Conservation (phyloP, 257 asterid species). For the Apocynum venetum region DNA sequence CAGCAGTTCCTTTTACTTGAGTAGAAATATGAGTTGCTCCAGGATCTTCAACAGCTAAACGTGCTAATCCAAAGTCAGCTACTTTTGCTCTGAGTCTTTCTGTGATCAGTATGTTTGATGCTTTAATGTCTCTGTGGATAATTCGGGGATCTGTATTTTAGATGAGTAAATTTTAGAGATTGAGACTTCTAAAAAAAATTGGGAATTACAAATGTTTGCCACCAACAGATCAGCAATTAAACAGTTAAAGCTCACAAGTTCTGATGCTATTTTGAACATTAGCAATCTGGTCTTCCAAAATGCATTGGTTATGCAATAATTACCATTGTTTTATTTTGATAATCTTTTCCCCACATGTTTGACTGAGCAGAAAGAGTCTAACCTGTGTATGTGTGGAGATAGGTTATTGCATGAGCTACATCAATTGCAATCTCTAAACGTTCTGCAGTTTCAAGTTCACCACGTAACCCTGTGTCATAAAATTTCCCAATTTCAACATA, state of each 20-base stretch:
- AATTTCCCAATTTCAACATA: not conserved
- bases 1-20: constrained; percentile 70
- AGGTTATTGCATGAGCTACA: constrained; percentile 72
- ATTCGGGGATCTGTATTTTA: constrained; percentile 57
- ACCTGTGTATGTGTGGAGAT: constrained; percentile 74
- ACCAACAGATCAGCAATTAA: not conserved
- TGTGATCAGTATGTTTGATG: constrained; percentile 66
- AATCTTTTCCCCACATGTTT: not conserved
- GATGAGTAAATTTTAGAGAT: not conserved
- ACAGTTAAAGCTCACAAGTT: not conserved
- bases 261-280: not conserved
- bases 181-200: not conserved
- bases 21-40: constrained; percentile 56
- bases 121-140: constrained; percentile 70
- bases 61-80: constrained; percentile 74
- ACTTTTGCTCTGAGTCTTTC: constrained; percentile 66
- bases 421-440: constrained; percentile 69
- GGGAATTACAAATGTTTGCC: not conserved
- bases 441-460: constrained; percentile 47
- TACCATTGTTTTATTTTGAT: not conserved
- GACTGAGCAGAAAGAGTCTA: not conserved
- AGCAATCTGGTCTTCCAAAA: not conserved
- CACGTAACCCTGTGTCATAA: constrained; percentile 42
- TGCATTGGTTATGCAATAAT: not conserved
- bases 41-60: constrained; percentile 44